phyloP scores from a whole-genome alignment of 768 basidiomycete species.

The Boletus fagicola region DNA sequence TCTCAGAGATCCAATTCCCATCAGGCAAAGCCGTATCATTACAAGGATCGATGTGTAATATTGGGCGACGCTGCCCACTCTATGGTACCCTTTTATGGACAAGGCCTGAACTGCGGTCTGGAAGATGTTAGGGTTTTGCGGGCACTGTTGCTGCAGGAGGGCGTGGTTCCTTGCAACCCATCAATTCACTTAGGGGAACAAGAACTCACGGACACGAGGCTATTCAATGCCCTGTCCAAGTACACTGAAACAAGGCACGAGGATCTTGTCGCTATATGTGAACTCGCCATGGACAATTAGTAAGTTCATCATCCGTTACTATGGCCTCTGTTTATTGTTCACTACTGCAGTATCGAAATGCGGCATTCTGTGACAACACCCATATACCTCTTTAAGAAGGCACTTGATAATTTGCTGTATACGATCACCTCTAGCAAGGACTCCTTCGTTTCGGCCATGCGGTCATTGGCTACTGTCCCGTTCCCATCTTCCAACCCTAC shows the following conservation, averaged over 20 bases:
- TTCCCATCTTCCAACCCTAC: constrained; percentile 58
- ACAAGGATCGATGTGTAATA: constrained; percentile 81
- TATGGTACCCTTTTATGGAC: constrained; percentile 98
- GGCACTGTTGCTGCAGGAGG: constrained; percentile 67
- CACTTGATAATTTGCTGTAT: constrained; percentile 73
- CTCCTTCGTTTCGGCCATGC: constrained; percentile 46
- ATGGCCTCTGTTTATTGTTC: constrained; percentile 21
- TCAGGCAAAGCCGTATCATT: constrained; percentile 86
- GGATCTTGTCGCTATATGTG: constrained; percentile 86
- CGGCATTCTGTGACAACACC: constrained; percentile 86
- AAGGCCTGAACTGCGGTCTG: constrained; percentile 96
- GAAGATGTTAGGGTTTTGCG: constrained; percentile 94
- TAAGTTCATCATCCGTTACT: constrained; percentile 47
- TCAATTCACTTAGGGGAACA: constrained; percentile 30
- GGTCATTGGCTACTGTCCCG: constrained; percentile 46
- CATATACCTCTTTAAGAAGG: constrained; percentile 74
- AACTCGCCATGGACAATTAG: constrained; percentile 97
- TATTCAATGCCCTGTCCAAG: constrained; percentile 64
- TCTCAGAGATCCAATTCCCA: constrained; percentile 18
- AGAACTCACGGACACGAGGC: constrained; percentile 47
- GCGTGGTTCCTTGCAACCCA: constrained; percentile 49
- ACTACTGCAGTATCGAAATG: constrained; percentile 79
- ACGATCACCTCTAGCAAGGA: constrained; percentile 52
- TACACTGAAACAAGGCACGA: constrained; percentile 84
- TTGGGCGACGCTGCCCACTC: constrained; percentile 95